phyloP scores from a whole-genome alignment of 306 rosid species.

The Morella rubra region DNA sequence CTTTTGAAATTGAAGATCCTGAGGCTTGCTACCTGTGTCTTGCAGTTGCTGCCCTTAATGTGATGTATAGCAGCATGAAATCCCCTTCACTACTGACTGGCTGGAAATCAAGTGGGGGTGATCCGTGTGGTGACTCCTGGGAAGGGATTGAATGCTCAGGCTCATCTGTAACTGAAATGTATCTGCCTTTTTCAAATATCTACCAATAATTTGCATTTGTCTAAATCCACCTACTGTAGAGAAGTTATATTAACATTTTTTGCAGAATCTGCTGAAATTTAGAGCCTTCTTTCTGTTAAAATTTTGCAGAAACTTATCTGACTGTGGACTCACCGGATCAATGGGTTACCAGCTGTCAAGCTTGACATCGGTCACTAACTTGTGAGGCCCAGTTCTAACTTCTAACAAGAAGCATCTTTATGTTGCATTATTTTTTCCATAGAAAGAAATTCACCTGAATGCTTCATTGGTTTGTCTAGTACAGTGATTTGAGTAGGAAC shows the following conservation, averaged over 20 bases:
- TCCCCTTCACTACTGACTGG: conserved; percentile 58
- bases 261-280: not conserved
- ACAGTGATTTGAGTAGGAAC: conserved; percentile 95
- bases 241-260: not conserved
- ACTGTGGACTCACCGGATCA: conserved; percentile 61
- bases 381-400: conserved; percentile 59
- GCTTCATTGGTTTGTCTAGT: conserved; percentile 66
- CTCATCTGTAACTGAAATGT: conserved; percentile 90
- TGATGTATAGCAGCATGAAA: conserved; percentile 62
- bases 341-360: conserved; percentile 78
- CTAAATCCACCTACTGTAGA: not conserved
- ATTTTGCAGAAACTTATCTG: conserved; percentile 61
- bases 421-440: not conserved
- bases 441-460: conserved; percentile 34
- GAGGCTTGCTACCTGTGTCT: conserved; percentile 1
- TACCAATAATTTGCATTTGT: not conserved
- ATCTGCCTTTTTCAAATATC: not conserved
- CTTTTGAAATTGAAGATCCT: not conserved
- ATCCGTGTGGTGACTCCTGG: conserved; percentile 89
- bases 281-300: conserved; percentile 12
- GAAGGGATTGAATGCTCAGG: conserved; percentile 75
- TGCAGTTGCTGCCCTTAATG: conserved; percentile 83
- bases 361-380: conserved; percentile 68
- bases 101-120: conserved; percentile 86
- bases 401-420: conserved; percentile 4